Evolutionary conservation across 495 filamentous ascomycete genomes (phyloP).

Genomic region (Aspergillus diversus): DNA sequence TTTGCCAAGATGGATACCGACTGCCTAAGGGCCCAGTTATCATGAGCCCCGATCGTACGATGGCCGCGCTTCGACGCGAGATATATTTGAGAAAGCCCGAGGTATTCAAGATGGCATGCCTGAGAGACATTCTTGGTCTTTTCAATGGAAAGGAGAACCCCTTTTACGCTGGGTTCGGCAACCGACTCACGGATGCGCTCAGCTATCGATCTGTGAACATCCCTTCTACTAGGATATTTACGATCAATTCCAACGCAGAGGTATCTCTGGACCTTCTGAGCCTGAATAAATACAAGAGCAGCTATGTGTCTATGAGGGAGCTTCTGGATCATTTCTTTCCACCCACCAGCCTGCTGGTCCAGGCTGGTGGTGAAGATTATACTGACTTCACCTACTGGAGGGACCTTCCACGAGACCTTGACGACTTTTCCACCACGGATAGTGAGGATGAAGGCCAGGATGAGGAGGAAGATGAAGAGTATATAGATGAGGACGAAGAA

Average conservation of each 20-base stretch:
- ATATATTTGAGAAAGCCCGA: constrained; percentile 96
- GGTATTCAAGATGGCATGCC: constrained; percentile 98
- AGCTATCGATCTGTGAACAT: constrained; percentile 97
- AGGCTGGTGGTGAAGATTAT: constrained; percentile 79
- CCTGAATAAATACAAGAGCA: constrained; percentile 93
- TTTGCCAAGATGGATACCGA: constrained; percentile 83
- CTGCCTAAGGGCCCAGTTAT: constrained; percentile 92
- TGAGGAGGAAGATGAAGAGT: constrained; percentile 31
- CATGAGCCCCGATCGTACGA: constrained; percentile 91
- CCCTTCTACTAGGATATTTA: constrained; percentile 91
- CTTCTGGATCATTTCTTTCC: constrained; percentile 98
- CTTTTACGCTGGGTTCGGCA: constrained; percentile 97
- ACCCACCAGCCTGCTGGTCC: constrained; percentile 72
- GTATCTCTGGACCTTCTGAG: constrained; percentile 89
- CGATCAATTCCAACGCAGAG: constrained; percentile 97
- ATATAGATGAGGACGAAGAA: constrained; percentile 43
- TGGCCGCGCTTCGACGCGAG: constrained; percentile 91
- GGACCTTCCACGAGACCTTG: constrained; percentile 70
- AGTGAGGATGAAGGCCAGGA: constrained; percentile 55
- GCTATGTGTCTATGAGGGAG: constrained; percentile 95
- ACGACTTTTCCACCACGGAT: constrained; percentile 80
- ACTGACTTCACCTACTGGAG: constrained; percentile 92
- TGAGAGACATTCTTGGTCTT: constrained; percentile 88
- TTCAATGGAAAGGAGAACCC: constrained; percentile 80
- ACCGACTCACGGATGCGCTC: constrained; percentile 92